Conservation (phyloP, 2,329 filamentous ascomycete genomes). For the Alternaria burnsii region DNA sequence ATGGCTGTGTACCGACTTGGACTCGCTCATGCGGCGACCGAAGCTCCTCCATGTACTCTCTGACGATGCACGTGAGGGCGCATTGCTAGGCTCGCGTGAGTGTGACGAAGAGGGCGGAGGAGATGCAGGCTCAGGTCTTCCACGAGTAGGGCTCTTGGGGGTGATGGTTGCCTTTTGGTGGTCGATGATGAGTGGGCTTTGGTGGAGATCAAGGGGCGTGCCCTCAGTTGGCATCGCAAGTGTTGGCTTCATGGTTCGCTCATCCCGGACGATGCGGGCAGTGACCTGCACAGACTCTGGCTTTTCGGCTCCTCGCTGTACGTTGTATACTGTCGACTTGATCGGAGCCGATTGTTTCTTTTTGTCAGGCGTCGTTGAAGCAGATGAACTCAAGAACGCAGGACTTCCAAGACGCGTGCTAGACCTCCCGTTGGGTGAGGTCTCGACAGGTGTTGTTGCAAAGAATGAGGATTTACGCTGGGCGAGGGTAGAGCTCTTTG, state of each 20-base stretch:
- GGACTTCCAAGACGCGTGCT: conserved; percentile 42
- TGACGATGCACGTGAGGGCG: conserved; percentile 50
- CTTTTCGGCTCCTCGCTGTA: conserved; percentile 51
- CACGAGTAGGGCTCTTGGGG: conserved; percentile 37
- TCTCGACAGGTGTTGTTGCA: conserved; percentile 42
- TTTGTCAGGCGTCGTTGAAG: conserved; percentile 39
- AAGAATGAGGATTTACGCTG: conserved; percentile 53
- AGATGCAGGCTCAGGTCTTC: conserved; percentile 44
- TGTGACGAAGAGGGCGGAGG: conserved; percentile 43
- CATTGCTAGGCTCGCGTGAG: conserved; percentile 40
- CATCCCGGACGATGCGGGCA: conserved; percentile 79
- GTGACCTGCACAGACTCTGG: conserved; percentile 88
- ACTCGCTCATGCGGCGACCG: conserved; percentile 50
- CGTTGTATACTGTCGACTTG: conserved; percentile 51
- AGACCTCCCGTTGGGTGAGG: conserved; percentile 36
- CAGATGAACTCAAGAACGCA: conserved; percentile 37
- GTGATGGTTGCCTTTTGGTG: conserved; percentile 57
- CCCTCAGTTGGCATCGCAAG: conserved; percentile 59
- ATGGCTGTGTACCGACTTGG: conserved; percentile 40
- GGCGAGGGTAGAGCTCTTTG: conserved; percentile 42
- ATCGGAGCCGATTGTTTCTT: conserved; percentile 32
- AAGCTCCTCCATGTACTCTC: conserved; percentile 51
- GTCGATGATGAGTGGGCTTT: conserved; percentile 70
- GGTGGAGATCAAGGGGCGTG: conserved; percentile 60
- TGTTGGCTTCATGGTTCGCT: conserved; percentile 46